Percentiles rank a stretch among this genome's conserved stretches.
phyloP scores from a whole-genome alignment of 768 basidiomycete species.

The Russula ochroleuca region DNA sequence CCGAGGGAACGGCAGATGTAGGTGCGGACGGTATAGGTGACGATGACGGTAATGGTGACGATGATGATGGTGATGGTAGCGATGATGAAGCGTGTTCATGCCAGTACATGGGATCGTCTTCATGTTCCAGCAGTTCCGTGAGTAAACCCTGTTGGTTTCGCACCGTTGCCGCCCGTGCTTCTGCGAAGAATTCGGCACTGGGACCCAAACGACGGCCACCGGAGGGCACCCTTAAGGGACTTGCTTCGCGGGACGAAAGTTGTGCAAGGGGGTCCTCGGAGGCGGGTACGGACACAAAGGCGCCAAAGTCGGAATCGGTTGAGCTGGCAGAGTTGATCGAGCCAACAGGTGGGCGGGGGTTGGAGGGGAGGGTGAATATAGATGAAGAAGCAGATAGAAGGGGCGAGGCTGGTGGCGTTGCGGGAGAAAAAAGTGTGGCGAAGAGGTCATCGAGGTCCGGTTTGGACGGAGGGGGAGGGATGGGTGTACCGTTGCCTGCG shows the following conservation, averaged over 20 bases:
- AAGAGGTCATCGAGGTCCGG: conserved; percentile 34
- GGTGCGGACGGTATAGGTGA: conserved; percentile 4
- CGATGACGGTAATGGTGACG: background rate
- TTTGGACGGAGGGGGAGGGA: conserved; percentile 10
- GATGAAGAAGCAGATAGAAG: conserved; percentile 20
- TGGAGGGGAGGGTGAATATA: background rate
- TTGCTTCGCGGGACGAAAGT: background rate
- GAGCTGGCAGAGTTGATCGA: conserved; percentile 16
- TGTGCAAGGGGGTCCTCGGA: conserved; percentile 47
- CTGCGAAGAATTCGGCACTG: conserved; percentile 43
- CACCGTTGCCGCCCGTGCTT: conserved; percentile 52
- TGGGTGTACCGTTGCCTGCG: conserved; percentile 3
- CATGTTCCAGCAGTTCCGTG: conserved; percentile 59
- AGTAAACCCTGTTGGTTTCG: conserved; percentile 50
- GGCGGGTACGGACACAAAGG: conserved; percentile 55
- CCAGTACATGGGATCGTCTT: conserved; percentile 67
- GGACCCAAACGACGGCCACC: background rate
- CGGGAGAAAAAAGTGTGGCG: conserved; percentile 36
- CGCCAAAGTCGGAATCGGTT: conserved; percentile 49
- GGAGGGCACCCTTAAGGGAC: background rate
- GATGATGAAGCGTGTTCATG: conserved; percentile 9
- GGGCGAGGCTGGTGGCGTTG: conserved; percentile 36
- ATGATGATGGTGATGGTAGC: background rate
- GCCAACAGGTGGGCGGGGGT: conserved; percentile 15
- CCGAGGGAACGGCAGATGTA: conserved; percentile 1